Conservation (phyloP, 495 filamentous ascomycete genomes). For the Extremus antarcticus region DNA sequence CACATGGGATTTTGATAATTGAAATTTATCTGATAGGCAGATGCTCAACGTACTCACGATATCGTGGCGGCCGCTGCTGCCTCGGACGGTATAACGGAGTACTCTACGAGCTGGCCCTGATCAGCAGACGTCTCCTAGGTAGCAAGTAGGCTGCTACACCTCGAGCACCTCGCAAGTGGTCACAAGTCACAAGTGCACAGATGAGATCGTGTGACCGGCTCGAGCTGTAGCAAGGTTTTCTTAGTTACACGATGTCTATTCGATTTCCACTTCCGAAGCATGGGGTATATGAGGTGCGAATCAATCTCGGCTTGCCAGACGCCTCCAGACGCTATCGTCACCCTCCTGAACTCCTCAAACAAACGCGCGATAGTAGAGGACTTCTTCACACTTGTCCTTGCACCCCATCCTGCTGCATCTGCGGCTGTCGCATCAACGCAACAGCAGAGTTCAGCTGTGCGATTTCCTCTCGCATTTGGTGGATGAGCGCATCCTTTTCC, state of each 20-base stretch:
- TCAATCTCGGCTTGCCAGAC: background rate
- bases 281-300: constrained; percentile 1
- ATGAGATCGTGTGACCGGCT: background rate
- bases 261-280: background rate
- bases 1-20: no score
- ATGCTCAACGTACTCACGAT: no score
- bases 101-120: no score
- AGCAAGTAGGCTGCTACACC: no score
- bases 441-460: background rate
- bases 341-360: background rate
- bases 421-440: background rate
- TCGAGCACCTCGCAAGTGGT: no score
- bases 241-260: background rate
- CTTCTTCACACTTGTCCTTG: background rate
- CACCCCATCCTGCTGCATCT: background rate
- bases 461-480: constrained; percentile 9
- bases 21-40: no score
- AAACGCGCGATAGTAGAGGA: background rate
- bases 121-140: no score
- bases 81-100: no score
- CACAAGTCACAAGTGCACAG: background rate
- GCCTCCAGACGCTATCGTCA: background rate
- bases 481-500: constrained; percentile 21
- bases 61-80: no score
- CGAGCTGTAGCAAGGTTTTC: background rate